phyloP scores from a whole-genome alignment of 371 early-diverging fungal species.

The Rhizopus delemar region DNA sequence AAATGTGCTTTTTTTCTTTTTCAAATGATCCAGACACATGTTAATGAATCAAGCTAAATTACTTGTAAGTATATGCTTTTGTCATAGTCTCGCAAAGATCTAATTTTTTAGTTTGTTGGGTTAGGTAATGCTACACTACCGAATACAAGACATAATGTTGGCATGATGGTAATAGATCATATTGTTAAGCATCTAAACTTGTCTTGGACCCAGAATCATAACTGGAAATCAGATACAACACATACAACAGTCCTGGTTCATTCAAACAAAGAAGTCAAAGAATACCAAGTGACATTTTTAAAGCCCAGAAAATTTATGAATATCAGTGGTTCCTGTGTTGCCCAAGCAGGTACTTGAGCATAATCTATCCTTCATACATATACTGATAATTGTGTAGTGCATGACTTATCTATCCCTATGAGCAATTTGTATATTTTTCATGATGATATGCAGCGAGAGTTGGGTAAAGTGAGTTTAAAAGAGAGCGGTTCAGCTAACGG shows the following conservation, averaged over 20 bases:
- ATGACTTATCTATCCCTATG: constrained; percentile 38
- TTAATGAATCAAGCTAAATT: constrained; percentile 7
- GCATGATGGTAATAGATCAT: constrained; percentile 71
- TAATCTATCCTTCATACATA: neutral
- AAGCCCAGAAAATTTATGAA: constrained; percentile 75
- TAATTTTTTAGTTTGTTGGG: constrained; percentile 60
- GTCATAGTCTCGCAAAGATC: neutral
- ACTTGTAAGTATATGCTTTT: constrained; percentile 14
- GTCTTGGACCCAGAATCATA: constrained; percentile 47
- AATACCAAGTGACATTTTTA: constrained; percentile 54
- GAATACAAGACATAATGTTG: constrained; percentile 74
- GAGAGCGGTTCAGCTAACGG: constrained; percentile 63
- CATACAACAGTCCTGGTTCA: constrained; percentile 25
- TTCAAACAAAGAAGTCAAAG: constrained; percentile 19
- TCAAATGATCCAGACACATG: no score
- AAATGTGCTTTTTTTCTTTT: no score
- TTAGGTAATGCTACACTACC: constrained; percentile 70
- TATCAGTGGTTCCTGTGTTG: constrained; percentile 66
- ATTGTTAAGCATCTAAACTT: constrained; percentile 50
- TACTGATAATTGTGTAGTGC: constrained; percentile 24
- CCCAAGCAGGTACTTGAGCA: constrained; percentile 60
- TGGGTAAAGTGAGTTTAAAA: constrained; percentile 68
- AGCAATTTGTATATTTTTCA: constrained; percentile 67
- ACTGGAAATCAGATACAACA: constrained; percentile 52
- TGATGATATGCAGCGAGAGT: constrained; percentile 74